A percentile compares a stretch with the other conserved stretches of the same genome.
Conservation (phyloP, 257 asterid species). For the Coffea eugenioides region DNA sequence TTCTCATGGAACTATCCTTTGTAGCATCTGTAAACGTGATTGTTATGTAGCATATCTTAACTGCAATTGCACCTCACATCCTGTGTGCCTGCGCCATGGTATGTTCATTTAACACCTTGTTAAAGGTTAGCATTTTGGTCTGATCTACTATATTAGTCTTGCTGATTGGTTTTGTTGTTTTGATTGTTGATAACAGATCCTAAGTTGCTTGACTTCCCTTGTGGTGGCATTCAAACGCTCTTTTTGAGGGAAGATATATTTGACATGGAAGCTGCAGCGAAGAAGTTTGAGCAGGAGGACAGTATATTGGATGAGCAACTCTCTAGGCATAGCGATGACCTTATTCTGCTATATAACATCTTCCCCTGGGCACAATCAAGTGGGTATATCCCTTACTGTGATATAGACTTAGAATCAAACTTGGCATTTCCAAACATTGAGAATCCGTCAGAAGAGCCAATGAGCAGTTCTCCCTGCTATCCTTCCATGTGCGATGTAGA, state of each 20-base stretch:
- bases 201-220: slow-evolving; percentile 49
- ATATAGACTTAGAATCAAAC: slow-evolving; percentile 31
- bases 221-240: slow-evolving; percentile 50
- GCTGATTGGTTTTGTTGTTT: neutral
- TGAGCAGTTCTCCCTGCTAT: slow-evolving; percentile 6
- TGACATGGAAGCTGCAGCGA: slow-evolving; percentile 74
- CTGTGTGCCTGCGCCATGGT: slow-evolving; percentile 96
- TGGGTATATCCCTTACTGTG: slow-evolving; percentile 62
- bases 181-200: slow-evolving; percentile 40
- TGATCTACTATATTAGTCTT: neutral
- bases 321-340: slow-evolving; percentile 42
- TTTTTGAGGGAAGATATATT: slow-evolving; percentile 68
- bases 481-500: neutral
- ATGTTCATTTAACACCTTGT: slow-evolving; percentile 14
- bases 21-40: slow-evolving; percentile 90
- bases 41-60: slow-evolving; percentile 77
- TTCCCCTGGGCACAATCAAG: slow-evolving; percentile 48
- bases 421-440: slow-evolving; percentile 14
- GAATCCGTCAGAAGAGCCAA: slow-evolving; percentile 10
- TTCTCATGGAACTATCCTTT: slow-evolving; percentile 81
- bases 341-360: slow-evolving; percentile 39
- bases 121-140: neutral
- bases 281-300: slow-evolving; percentile 71
- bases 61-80: slow-evolving; percentile 74
- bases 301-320: slow-evolving; percentile 40